phyloP scores from a whole-genome alignment of 2,329 filamentous ascomycete species.

The Calonectria ilicicola region DNA sequence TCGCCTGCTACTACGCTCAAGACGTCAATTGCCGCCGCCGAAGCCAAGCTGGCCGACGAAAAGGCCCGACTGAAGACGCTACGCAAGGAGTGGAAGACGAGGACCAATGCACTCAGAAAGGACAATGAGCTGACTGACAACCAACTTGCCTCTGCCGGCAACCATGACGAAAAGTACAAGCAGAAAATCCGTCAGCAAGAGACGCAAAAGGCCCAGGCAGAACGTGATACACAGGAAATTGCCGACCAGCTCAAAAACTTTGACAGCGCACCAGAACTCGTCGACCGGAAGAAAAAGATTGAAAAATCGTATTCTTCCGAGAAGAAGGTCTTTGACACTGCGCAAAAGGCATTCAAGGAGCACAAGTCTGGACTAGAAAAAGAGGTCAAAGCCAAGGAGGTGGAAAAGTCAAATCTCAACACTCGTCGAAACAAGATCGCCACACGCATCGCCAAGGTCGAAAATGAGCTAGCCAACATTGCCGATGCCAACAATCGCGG shows the following conservation, averaged over 20 bases:
- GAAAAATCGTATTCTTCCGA: constrained; percentile 66
- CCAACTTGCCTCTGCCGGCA: constrained; percentile 76
- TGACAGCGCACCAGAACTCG: constrained; percentile 73
- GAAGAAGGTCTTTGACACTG: constrained; percentile 70
- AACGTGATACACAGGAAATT: constrained; percentile 67
- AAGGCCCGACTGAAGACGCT: constrained; percentile 76
- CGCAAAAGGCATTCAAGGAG: constrained; percentile 65
- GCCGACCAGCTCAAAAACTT: constrained; percentile 71
- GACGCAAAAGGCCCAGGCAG: constrained; percentile 76
- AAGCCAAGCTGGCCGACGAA: constrained; percentile 77
- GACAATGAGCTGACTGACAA: constrained; percentile 78
- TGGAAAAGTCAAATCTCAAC: constrained; percentile 72
- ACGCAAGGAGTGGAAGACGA: constrained; percentile 80
- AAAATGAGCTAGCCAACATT: constrained; percentile 78
- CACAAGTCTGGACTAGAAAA: constrained; percentile 73
- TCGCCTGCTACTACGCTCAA: constrained; percentile 82
- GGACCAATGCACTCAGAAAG: constrained; percentile 74
- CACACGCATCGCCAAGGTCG: constrained; percentile 77
- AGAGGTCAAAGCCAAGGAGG: constrained; percentile 71
- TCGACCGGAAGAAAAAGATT: constrained; percentile 66
- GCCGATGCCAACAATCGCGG: constrained; percentile 75
- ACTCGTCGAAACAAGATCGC: constrained; percentile 80
- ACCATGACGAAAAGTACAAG: constrained; percentile 80
- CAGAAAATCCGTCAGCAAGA: constrained; percentile 82
- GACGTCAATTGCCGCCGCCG: constrained; percentile 79